A percentile compares a stretch with the other conserved stretches of the same genome.
Conservation (phyloP, 176 grass and related monocot species). For the Phoenix roebelenii region DNA sequence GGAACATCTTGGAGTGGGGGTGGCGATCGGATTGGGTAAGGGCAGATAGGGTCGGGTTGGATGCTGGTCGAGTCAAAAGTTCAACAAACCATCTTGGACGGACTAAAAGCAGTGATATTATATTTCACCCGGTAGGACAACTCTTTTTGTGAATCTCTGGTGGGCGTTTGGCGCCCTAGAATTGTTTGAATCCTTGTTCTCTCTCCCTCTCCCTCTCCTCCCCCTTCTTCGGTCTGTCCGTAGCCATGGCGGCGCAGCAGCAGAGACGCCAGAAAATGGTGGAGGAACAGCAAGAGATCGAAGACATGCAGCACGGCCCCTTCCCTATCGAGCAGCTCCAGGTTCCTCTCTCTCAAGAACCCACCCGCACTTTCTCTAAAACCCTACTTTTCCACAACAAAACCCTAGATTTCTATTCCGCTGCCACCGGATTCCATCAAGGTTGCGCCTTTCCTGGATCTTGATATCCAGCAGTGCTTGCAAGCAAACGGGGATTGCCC, state of each 20-base stretch:
- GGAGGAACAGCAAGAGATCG: constrained; percentile 34
- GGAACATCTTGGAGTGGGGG: no score
- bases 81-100: no score
- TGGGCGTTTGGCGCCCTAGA: constrained; percentile 14
- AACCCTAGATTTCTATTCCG: background rate
- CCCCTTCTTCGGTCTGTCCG: background rate
- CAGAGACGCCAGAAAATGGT: constrained; percentile 34
- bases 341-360: constrained; percentile 12
- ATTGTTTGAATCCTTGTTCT: constrained; percentile 11
- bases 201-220: background rate
- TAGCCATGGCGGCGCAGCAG: constrained; percentile 45
- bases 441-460: background rate
- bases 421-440: background rate
- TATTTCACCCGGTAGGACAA: no score
- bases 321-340: constrained; percentile 82
- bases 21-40: no score
- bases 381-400: no score
- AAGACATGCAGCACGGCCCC: constrained; percentile 69
- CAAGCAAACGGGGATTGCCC: no score
- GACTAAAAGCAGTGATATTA: no score
- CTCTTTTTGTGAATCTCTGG: background rate
- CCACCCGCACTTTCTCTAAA: no score
- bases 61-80: no score
- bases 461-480: no score
- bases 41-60: no score